Percentiles rank a stretch among this genome's conserved stretches.
phyloP scores from a whole-genome alignment of 257 asterid species.

The Verbena officinalis region DNA sequence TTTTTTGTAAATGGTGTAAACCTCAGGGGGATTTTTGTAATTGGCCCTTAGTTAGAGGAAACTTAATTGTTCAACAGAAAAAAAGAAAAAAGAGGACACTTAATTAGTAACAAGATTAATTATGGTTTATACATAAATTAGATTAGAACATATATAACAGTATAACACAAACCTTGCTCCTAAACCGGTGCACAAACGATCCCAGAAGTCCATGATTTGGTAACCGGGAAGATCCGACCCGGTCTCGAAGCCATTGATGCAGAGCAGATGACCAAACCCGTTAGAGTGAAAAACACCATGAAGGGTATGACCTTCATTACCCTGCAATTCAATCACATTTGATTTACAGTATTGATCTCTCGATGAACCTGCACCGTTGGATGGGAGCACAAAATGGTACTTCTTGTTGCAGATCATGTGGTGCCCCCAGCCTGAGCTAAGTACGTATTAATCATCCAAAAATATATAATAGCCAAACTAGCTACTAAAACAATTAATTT shows the following conservation, averaged over 20 bases:
- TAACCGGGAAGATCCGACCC: conserved; percentile 70
- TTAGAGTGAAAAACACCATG: conserved; percentile 95
- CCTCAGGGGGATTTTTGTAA: no score
- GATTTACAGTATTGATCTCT: conserved; percentile 45
- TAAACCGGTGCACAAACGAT: conserved; percentile 78
- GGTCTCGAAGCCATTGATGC: conserved; percentile 70
- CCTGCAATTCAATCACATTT: conserved; percentile 61
- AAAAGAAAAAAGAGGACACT: no score
- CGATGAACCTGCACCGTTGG: conserved; percentile 35
- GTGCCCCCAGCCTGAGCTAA: conserved; percentile 90
- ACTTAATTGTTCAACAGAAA: no score
- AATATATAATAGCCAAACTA: background rate
- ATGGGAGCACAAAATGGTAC: conserved; percentile 86
- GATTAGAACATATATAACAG: background rate
- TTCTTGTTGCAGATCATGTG: conserved; percentile 91
- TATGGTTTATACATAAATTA: no score
- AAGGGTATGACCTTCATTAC: conserved; percentile 53
- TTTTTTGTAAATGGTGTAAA: no score
- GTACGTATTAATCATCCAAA: conserved; percentile 18
- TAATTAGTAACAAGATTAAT: conserved; percentile 20
- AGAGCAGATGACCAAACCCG: conserved; percentile 93
- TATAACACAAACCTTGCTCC: conserved; percentile 85
- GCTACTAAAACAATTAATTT: background rate
- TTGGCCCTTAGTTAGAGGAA: no score
- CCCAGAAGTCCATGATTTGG: conserved; percentile 96